Percentiles rank a stretch among this genome's conserved stretches.
Evolutionary conservation across 2,329 filamentous ascomycete species (phyloP).

Genomic region (Xylariaceae sp.): DNA sequence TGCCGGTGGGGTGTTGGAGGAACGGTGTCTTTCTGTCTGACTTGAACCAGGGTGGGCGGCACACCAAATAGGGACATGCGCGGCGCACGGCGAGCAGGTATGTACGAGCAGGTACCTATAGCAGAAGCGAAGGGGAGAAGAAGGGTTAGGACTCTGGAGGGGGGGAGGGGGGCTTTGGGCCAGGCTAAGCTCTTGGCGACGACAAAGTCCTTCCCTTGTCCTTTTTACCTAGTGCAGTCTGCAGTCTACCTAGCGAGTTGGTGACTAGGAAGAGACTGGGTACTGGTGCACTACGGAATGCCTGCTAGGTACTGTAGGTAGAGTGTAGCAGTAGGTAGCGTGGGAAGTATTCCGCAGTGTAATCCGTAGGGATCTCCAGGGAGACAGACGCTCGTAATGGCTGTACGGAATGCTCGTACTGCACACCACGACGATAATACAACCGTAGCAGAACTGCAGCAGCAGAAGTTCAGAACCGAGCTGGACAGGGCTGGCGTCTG

Average conservation of each 20-base stretch:
- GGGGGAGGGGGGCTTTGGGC: constrained; percentile 12
- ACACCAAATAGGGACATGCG: constrained; percentile 14
- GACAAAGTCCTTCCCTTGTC: constrained; percentile 16
- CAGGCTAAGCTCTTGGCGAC: constrained; percentile 15
- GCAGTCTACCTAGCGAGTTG: background rate
- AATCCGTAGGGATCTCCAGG: background rate
- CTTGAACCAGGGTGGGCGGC: constrained; percentile 5
- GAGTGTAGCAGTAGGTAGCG: background rate
- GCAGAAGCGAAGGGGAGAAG: background rate
- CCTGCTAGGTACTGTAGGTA: no score
- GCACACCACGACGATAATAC: background rate
- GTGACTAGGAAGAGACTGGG: background rate
- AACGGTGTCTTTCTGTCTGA: constrained; percentile 7
- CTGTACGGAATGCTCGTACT: background rate
- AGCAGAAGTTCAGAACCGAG: background rate
- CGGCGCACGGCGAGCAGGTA: background rate
- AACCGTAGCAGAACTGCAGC: background rate
- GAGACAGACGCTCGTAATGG: background rate
- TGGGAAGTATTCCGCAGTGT: background rate
- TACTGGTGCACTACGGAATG: background rate
- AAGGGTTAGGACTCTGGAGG: background rate
- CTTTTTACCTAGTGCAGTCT: constrained; percentile 2
- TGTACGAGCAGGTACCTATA: background rate
- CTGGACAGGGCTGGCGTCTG: background rate
- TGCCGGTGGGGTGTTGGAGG: background rate